These are phyloP conservation scores for Debaryomycetaceae sp. DNA, from an alignment of 1,139 yeast genomes.

Conservation along the genomic window DNA sequence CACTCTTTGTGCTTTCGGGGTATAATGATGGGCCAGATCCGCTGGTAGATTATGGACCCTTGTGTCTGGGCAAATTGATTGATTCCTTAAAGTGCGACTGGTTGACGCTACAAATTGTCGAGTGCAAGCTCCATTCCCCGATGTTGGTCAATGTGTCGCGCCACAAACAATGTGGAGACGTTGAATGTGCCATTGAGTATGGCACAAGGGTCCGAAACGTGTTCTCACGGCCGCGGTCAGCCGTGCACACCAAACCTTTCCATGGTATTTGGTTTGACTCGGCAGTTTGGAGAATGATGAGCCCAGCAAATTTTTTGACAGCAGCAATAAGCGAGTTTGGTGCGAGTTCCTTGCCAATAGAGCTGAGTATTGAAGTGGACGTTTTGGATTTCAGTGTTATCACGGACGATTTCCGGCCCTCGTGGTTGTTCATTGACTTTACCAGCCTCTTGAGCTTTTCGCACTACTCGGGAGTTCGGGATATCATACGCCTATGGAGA, in stretches of 20 bases:
- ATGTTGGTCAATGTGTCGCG: not conserved
- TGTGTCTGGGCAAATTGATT: not conserved
- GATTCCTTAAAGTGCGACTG: not conserved
- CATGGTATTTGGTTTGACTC: not conserved
- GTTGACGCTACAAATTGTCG: not conserved
- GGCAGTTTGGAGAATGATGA: not conserved
- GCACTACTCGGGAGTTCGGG: too few relatives aligned
- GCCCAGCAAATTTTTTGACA: not conserved
- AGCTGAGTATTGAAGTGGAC: not conserved
- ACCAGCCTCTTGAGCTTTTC: too few relatives aligned
- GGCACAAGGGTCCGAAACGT: not conserved
- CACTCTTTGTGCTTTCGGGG: not conserved
- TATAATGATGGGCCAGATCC: not conserved
- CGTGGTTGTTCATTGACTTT: not conserved
- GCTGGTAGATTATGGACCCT: not conserved
- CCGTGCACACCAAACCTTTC: not conserved
- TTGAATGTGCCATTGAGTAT: not conserved
- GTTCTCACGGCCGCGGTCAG: not conserved
- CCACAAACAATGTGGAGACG: not conserved
- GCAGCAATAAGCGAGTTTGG: not conserved
- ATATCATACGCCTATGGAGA: too few relatives aligned
- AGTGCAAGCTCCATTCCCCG: not conserved
- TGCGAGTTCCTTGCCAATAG: not conserved
- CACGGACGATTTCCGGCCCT: not conserved
- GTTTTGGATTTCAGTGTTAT: not conserved